phyloP scores from a whole-genome alignment of 192 early-diverging fungal species.

The Coemansia sp. region DNA sequence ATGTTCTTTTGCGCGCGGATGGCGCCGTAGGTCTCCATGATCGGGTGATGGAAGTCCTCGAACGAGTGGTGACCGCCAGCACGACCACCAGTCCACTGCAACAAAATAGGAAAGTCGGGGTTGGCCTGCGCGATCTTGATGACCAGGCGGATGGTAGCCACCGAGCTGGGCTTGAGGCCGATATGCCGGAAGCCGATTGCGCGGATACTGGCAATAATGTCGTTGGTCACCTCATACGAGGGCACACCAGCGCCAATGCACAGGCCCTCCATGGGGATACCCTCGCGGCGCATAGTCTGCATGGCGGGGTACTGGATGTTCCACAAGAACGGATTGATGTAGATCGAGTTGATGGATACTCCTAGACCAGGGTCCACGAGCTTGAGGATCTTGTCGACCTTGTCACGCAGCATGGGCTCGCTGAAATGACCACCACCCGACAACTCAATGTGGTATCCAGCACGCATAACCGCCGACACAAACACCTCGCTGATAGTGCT shows the following conservation, averaged over 20 bases:
- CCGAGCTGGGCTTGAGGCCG: slow-evolving; percentile 84
- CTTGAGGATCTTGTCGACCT: slow-evolving; percentile 73
- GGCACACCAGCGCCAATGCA: slow-evolving; percentile 94
- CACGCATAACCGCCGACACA: slow-evolving; percentile 81
- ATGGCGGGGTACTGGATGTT: slow-evolving; percentile 77
- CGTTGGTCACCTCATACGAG: slow-evolving; percentile 75
- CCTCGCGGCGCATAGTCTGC: slow-evolving; percentile 75
- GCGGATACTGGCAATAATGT: slow-evolving; percentile 74
- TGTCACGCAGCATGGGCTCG: slow-evolving; percentile 63
- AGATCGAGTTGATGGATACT: slow-evolving; percentile 89
- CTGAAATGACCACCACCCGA: slow-evolving; percentile 91
- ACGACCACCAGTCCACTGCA: slow-evolving; percentile 97
- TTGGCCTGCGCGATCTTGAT: slow-evolving; percentile 83
- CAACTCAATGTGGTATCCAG: slow-evolving; percentile 92
- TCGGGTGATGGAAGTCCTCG: slow-evolving; percentile 92
- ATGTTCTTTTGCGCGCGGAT: slow-evolving; percentile 83
- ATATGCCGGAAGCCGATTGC: slow-evolving; percentile 73
- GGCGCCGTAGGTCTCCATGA: slow-evolving; percentile 64
- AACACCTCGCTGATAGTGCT: slow-evolving; percentile 77
- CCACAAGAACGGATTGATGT: slow-evolving; percentile 90
- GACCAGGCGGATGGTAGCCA: slow-evolving; percentile 75
- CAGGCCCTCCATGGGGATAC: slow-evolving; percentile 87
- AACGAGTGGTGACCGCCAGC: slow-evolving; percentile 97
- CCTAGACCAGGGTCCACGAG: slow-evolving; percentile 75
- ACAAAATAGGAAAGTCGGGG: slow-evolving; percentile 82